These are phyloP conservation scores for Rhamnella rubrinervis DNA, from an alignment of 331 rosid species.

Conservation along the genomic window DNA sequence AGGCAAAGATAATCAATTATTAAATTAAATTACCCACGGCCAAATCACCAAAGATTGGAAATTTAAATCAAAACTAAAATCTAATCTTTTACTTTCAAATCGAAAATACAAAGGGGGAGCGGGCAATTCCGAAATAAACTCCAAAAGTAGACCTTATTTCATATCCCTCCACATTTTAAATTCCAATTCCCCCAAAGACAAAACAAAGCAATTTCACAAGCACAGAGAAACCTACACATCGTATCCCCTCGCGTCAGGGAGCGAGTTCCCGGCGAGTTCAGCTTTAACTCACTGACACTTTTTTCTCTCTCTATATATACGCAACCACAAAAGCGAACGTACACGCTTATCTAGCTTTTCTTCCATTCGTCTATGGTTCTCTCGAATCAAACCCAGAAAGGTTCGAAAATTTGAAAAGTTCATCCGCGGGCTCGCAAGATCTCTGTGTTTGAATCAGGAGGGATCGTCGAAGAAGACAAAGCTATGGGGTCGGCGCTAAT, in stretches of 20 bases:
- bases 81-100: conserved; percentile 15
- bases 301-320: background rate
- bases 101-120: background rate
- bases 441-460: background rate
- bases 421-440: too few species aligned
- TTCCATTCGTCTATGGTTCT: background rate
- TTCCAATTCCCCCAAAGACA: conserved; percentile 2
- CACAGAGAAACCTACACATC: background rate
- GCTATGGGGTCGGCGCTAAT: conserved; percentile 73
- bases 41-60: too few species aligned
- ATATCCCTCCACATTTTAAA: conserved; percentile 24
- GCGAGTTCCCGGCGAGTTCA: conserved; percentile 32
- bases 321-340: background rate
- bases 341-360: background rate
- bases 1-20: too few species aligned
- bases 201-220: background rate
- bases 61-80: too few species aligned
- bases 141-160: conserved; percentile 1
- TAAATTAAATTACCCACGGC: too few species aligned
- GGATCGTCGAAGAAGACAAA: background rate
- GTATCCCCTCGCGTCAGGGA: conserved; percentile 26
- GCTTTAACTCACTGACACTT: conserved; percentile 23
- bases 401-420: background rate
- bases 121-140: conserved; percentile 29
- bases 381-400: background rate